Evolutionary conservation across 2,329 filamentous ascomycete genomes (phyloP), one percentile per base, ranked within the genome.

Genomic region (Arthrinium puccinioides): DNA sequence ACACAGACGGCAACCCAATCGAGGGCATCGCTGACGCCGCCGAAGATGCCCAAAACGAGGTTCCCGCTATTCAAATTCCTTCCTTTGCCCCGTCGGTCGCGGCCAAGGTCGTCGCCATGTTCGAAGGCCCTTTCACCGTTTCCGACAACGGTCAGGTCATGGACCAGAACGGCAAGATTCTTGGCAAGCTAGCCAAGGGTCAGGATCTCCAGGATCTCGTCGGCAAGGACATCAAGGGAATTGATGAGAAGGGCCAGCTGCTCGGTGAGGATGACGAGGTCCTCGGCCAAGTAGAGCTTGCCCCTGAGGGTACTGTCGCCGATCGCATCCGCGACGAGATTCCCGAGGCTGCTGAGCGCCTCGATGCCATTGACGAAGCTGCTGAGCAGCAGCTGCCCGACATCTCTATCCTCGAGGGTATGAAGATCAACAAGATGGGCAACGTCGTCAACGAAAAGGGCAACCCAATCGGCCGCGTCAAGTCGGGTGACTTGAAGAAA

Each of bases 141-240:
- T 61, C 57, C 23, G 56, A 69, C 37, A 58, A 69, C 26, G 67
- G 69, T 14, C 69, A 62, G 53, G 55, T 72, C 20, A 64, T 63
- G 30, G 67, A 72, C 36, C 62, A 66, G 40, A 67, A 69, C 35
- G 63, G 60, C 32, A 67, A 62, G 39, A 35, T 56, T 15, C 44
- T 57, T 4, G 55, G 55, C 27, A 53, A 53, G 38, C 41, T 59
- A 9, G 49, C 54, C 13, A 49, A 56, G 25, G 54, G 49, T 6
- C 50, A 55, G 30, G 55, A 55, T n/a, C 45, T 40, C 18, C 43
- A 54, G 15, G 38, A 49, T 24, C 34, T 59, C 2, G 21, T 69
- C 13, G 74, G 79, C 44, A 82, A 79, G 45, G 76, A 80, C 15
- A 72, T 80, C 46, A 82, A 82, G 64, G 82, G 79, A 56, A 64